These are phyloP conservation scores for Posidonia oceanica DNA, from an alignment of 116 monocot genomes.

Conservation along the genomic window DNA sequence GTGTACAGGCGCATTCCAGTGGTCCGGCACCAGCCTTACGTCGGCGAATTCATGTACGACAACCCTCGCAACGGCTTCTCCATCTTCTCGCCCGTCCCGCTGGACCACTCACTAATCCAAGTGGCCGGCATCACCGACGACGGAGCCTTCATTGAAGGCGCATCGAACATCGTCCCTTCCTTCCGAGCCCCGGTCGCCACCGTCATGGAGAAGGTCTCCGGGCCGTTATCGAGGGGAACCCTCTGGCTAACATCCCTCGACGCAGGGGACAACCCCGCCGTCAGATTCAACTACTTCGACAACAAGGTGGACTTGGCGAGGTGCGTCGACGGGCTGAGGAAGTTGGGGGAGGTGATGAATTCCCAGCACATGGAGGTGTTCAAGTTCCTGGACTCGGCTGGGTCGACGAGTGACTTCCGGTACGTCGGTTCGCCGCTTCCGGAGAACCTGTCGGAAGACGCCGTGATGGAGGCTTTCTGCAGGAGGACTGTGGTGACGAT, in stretches of 20 bases:
- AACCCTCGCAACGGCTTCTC: constrained; percentile 79
- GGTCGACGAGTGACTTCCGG: constrained; percentile 24
- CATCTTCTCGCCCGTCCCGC: constrained; percentile 42
- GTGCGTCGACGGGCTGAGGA: constrained; percentile 40
- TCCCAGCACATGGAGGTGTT: constrained; percentile 51
- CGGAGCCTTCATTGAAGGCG: constrained; percentile 51
- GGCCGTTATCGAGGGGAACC: constrained; percentile 45
- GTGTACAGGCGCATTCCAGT: constrained; percentile 54
- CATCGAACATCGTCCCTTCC: constrained; percentile 50
- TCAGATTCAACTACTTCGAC: constrained; percentile 82
- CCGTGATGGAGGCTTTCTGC: constrained; percentile 56
- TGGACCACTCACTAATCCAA: constrained; percentile 81
- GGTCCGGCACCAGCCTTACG: constrained; percentile 25
- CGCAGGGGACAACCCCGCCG: constrained; percentile 34
- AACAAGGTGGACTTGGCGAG: constrained; percentile 31
- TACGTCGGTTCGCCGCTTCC: constrained; percentile 48
- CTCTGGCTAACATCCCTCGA: constrained; percentile 51
- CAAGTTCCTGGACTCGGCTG: constrained; percentile 13
- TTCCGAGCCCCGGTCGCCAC: constrained; percentile 34
- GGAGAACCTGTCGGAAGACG: constrained; percentile 26
- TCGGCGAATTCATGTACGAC: constrained; percentile 55
- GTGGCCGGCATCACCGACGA: constrained; percentile 65
- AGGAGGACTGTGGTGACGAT: constrained; percentile 49
- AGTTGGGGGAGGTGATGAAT: constrained; percentile 41
- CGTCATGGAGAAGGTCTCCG: constrained; percentile 56